Evolutionary conservation across 164 flowering plant genomes (phyloP).

Genomic region (Umbellularia californica): DNA sequence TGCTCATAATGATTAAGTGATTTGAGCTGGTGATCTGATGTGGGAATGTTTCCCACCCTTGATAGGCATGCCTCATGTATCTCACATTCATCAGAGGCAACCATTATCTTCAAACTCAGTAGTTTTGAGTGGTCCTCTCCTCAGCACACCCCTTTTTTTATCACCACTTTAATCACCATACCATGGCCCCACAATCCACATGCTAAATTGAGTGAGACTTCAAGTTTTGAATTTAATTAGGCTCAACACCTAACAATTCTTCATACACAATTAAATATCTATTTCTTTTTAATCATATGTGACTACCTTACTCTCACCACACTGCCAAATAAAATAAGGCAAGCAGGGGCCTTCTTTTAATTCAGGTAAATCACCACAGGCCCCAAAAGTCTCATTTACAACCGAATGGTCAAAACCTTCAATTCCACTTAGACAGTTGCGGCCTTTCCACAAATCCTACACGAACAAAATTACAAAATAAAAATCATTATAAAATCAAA

Average conservation of each 20-base stretch:
- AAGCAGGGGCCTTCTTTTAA: constrained; percentile 50
- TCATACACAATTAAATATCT: neutral
- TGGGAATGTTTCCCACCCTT: neutral
- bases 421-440: constrained; percentile 50
- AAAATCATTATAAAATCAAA: neutral
- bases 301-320: constrained; percentile 71
- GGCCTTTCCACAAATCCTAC: constrained; percentile 93
- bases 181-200: neutral
- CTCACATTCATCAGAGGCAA: neutral
- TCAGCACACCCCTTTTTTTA: neutral
- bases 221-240: neutral
- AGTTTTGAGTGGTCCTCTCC: neutral
- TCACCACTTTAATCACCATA: neutral
- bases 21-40: neutral
- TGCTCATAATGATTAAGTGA: neutral
- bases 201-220: neutral
- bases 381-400: constrained; percentile 72
- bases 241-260: neutral
- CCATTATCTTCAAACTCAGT: neutral
- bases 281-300: neutral
- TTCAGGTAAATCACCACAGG: constrained; percentile 56
- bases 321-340: constrained; percentile 81
- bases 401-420: constrained; percentile 90
- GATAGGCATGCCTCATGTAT: neutral
- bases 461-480: constrained; percentile 4